phyloP scores from a whole-genome alignment of 108 stramenopile species.

The Nitzschia putrida region DNA sequence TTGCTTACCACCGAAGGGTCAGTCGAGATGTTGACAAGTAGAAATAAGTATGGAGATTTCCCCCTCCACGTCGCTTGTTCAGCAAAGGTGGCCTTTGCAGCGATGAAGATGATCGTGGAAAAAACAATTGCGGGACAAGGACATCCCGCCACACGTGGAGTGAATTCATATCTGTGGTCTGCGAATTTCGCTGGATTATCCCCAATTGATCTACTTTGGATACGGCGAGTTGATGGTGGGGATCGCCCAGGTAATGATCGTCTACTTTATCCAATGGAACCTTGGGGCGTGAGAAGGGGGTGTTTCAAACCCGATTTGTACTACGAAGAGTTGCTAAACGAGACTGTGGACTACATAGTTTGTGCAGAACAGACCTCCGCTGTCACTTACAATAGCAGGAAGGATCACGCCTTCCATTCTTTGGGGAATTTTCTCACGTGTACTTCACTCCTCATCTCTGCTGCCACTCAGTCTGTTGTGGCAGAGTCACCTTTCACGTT shows the following conservation, averaged over 20 bases:
- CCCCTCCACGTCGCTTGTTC: constrained; percentile 49
- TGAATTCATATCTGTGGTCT: constrained; percentile 32
- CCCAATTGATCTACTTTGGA: constrained; percentile 53
- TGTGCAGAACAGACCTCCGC: not conserved
- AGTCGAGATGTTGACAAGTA: constrained; percentile 11
- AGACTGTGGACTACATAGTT: constrained; percentile 39
- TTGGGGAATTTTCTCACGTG: constrained; percentile 36
- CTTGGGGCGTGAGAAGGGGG: constrained; percentile 15
- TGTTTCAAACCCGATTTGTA: constrained; percentile 30
- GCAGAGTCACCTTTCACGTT: not conserved
- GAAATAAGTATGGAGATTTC: constrained; percentile 43
- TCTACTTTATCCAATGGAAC: constrained; percentile 30
- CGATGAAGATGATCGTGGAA: constrained; percentile 24
- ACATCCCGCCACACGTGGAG: not conserved
- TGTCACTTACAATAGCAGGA: not conserved
- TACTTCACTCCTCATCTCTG: constrained; percentile 28
- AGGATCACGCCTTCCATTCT: not conserved
- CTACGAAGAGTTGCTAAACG: constrained; percentile 36
- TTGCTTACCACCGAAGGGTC: constrained; percentile 14
- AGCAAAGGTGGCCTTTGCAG: constrained; percentile 30
- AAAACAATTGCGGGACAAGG: constrained; percentile 1
- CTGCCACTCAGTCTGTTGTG: constrained; percentile 5
- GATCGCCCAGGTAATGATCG: constrained; percentile 15
- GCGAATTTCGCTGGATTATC: constrained; percentile 40
- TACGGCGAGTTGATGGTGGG: constrained; percentile 43